Evolutionary conservation across 768 basidiomycete species (phyloP), one percentile per base, ranked within the genome.

Genomic region (Auriscalpium vulgare): DNA sequence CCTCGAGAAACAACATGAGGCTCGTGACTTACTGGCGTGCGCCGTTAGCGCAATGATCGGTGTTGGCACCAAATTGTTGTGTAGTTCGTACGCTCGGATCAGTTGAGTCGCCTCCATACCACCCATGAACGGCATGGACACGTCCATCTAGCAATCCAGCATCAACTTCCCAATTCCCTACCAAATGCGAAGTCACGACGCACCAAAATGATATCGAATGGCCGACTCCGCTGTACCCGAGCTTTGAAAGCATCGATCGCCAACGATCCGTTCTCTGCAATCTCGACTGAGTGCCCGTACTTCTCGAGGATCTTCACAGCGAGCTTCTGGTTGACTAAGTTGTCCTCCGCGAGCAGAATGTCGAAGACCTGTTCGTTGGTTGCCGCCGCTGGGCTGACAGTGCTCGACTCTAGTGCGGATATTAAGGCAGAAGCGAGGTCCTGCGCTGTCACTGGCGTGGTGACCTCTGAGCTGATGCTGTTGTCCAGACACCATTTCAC

Each of bases 91-190:
- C 38, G 82, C 79, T 51, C 95, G 83, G 59, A 97, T 97, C 56
- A 91, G 76, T 61, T 93, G 87, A 0, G 97, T 99, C 1, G 95
- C 92, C 71, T 99, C 95, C 85, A 95, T 92, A 60, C 95, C 95
- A 50, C 95, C 94, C 92, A 98, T 97, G 71, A 95, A 87, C 7
- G 94, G 92, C 92, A 95, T 95, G 10, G 94, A 97, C 13, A 97
- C 88, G 65, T 97, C 95, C 95, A 97, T 97, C 90, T 95, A 51
- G 21, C 35, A 10, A 47, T 3, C 29, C 56, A 51, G 44, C 36
- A 60, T 59, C 14, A 61, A 16, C 19, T 17, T 16, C 43, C 11
- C 37, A 47, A 16, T 13, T 35, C 10, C 43, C 23, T 37, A 47
- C 4, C 47, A 23, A 36, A 14, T n/a, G 50, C 10, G 35, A 38